Percentiles rank a stretch among this genome's conserved stretches.
phyloP scores from a whole-genome alignment of 768 basidiomycete species.

The Lyophyllum shimeji region DNA sequence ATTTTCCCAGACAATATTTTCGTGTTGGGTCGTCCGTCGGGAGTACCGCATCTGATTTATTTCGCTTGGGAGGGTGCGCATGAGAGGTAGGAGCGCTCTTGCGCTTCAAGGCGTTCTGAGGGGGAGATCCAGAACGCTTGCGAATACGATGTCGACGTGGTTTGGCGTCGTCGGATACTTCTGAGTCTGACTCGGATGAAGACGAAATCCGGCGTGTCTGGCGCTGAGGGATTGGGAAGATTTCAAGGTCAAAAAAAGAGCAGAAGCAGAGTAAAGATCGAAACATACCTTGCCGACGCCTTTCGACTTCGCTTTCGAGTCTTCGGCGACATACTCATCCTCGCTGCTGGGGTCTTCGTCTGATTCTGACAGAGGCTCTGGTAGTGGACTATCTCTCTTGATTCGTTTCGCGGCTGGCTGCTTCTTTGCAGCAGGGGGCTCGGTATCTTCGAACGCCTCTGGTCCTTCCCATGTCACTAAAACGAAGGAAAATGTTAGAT shows the following conservation, averaged over 20 bases:
- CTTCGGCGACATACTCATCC: conserved; percentile 69
- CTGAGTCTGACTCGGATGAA: conserved; percentile 47
- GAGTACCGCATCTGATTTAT: conserved; percentile 36
- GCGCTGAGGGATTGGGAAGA: conserved; percentile 34
- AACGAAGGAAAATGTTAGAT: conserved; percentile 20
- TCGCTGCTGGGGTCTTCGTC: conserved; percentile 55
- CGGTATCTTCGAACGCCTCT: conserved; percentile 51
- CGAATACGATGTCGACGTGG: conserved; percentile 27
- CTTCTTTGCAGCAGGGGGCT: conserved; percentile 30
- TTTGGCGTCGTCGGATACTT: conserved; percentile 24
- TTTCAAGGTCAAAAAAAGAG: conserved; percentile 9
- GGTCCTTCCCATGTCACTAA: conserved; percentile 76
- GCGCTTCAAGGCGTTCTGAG: conserved; percentile 48
- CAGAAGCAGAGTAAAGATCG: conserved; percentile 14
- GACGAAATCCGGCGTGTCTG: conserved; percentile 38
- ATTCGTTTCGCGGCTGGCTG: conserved; percentile 24
- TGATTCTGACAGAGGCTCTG: conserved; percentile 39
- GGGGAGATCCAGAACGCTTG: conserved; percentile 29
- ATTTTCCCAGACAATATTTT: conserved; percentile 77
- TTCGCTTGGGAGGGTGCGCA: conserved; percentile 48
- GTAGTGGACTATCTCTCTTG: conserved; percentile 19
- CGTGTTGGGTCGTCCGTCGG: conserved; percentile 68
- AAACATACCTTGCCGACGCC: conserved; percentile 43
- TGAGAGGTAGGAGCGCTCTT: conserved; percentile 43
- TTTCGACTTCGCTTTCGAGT: conserved; percentile 32